Conservation (phyloP, 495 filamentous ascomycete genomes). For the Sordaria brevicollis region DNA sequence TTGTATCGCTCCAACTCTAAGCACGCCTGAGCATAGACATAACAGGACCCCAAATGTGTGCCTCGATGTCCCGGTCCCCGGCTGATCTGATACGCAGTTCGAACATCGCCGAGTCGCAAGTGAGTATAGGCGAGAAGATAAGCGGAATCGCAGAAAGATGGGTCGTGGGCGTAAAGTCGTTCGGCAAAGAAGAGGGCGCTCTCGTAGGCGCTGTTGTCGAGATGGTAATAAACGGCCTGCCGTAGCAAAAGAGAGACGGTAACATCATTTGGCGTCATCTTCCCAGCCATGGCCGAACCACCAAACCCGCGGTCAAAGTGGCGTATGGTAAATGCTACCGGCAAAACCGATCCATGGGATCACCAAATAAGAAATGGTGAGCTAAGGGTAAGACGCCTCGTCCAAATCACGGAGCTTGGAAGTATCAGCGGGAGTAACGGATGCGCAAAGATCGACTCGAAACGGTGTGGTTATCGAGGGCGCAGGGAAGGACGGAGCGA, state of each 20-base stretch:
- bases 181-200: conserved; percentile 91
- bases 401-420: neutral
- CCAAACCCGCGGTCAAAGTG: conserved; percentile 12
- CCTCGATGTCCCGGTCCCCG: conserved; percentile 52
- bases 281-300: conserved; percentile 3
- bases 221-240: conserved; percentile 81
- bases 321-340: conserved; percentile 13
- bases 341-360: conserved; percentile 19
- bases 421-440: neutral
- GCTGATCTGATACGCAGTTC: conserved; percentile 57
- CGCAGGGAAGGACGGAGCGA: neutral
- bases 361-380: neutral
- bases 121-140: conserved; percentile 81
- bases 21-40: conserved; percentile 84
- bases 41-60: conserved; percentile 75
- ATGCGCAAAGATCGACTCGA: neutral
- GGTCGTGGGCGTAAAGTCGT: conserved; percentile 73
- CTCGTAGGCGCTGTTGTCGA: conserved; percentile 78
- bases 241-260: conserved; percentile 65
- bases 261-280: conserved; percentile 61
- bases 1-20: conserved; percentile 64
- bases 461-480: neutral
- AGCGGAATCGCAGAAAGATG: conserved; percentile 62
- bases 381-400: neutral
- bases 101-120: conserved; percentile 64